phyloP scores from a whole-genome alignment of 345 rosid species.

The Pelargonium nanum region DNA sequence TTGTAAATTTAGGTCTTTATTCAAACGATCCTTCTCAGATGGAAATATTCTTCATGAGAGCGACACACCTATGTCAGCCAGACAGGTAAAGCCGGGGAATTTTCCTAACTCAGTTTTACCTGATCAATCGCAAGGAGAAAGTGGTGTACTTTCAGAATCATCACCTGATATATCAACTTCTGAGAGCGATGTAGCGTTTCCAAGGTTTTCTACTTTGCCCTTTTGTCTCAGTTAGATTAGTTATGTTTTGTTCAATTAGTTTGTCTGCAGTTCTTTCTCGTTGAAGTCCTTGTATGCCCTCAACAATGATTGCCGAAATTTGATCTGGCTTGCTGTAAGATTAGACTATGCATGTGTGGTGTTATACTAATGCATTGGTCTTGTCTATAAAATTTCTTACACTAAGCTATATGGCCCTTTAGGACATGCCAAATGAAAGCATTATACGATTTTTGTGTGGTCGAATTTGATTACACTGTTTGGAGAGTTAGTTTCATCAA shows the following conservation, averaged over 20 bases:
- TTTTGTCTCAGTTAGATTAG: not conserved
- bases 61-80: conserved; percentile 33
- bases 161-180: conserved; percentile 85
- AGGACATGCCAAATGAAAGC: too few relatives aligned
- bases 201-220: conserved; percentile 42
- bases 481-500: too few relatives aligned
- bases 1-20: conserved; percentile 41
- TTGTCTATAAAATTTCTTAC: too few relatives aligned
- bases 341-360: too few relatives aligned
- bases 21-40: conserved; percentile 84
- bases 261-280: not conserved
- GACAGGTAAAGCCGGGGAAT: conserved; percentile 36
- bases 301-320: too few relatives aligned
- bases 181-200: conserved; percentile 50
- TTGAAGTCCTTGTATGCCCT: not conserved
- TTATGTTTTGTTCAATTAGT: not conserved
- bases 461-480: too few relatives aligned
- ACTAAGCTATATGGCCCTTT: not conserved
- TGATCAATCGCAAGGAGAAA: conserved; percentile 32
- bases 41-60: conserved; percentile 68
- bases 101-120: conserved; percentile 34
- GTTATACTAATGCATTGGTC: too few relatives aligned
- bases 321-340: too few relatives aligned
- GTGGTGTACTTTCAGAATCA: conserved; percentile 51
- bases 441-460: too few relatives aligned